Conservation (phyloP, 192 early-diverging fungal genomes). For the Entrophospora sp. region DNA sequence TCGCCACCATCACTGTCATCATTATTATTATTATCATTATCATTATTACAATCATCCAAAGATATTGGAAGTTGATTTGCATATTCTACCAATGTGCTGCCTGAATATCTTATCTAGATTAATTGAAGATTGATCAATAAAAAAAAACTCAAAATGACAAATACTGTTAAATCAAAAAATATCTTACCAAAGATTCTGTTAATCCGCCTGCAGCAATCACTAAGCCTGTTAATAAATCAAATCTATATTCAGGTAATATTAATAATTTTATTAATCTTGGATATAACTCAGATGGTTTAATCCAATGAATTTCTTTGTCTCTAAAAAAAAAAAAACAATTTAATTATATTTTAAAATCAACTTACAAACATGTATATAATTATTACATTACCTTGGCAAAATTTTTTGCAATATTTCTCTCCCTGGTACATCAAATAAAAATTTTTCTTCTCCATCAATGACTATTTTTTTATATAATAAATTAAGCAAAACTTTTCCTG, state of each 20-base stretch:
- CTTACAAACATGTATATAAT: background rate
- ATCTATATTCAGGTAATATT: constrained; percentile 42
- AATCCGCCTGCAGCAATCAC: constrained; percentile 72
- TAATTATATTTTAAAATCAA: constrained; percentile 10
- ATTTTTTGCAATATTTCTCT: constrained; percentile 20
- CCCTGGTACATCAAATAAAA: constrained; percentile 14
- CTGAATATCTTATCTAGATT: constrained; percentile 64
- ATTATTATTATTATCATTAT: too few species aligned
- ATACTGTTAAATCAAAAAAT: too few species aligned
- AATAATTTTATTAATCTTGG: constrained; percentile 50
- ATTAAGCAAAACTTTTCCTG: constrained; percentile 52
- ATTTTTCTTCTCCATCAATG: constrained; percentile 18
- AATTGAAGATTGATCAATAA: too few species aligned
- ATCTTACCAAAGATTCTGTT: constrained; percentile 69
- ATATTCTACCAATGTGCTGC: constrained; percentile 53
- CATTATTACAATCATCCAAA: too few species aligned
- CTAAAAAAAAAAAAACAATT: constrained; percentile 16
- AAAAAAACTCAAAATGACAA: too few species aligned
- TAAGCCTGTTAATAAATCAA: constrained; percentile 55
- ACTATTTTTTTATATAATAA: constrained; percentile 32
- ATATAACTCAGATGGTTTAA: constrained; percentile 53
- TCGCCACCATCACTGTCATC: too few species aligned
- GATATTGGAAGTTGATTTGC: constrained; percentile 36
- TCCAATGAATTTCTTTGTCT: constrained; percentile 48
- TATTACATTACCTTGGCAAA: constrained; percentile 19